These are phyloP conservation scores for Fusarium brevicatenulatum DNA, from an alignment of 2,329 filamentous ascomycete species.

Conservation along the genomic window DNA sequence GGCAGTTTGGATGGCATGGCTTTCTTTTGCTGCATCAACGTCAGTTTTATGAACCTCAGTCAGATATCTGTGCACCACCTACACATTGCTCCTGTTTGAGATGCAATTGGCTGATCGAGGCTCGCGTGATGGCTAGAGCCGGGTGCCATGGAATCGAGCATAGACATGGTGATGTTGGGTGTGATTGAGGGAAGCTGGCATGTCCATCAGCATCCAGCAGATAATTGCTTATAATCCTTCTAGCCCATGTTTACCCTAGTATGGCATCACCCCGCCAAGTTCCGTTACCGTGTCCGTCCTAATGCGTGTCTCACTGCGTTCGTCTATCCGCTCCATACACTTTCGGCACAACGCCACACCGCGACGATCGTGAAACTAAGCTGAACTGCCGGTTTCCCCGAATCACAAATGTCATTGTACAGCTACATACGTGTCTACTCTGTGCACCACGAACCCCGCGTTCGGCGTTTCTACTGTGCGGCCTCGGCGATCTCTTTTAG, in stretches of 20 bases:
- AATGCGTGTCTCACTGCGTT: constrained; percentile 12
- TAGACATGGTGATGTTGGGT: neutral
- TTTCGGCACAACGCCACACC: neutral
- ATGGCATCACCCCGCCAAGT: neutral
- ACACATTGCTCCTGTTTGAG: neutral
- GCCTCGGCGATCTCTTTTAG: constrained; percentile 15
- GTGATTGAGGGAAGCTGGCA: neutral
- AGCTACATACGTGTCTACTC: neutral
- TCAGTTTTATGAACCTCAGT: neutral
- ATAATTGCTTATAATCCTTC: neutral
- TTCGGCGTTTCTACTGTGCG: neutral
- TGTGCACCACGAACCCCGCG: neutral
- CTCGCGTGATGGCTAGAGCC: neutral
- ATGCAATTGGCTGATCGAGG: neutral
- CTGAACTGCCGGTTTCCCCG: neutral
- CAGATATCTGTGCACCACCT: neutral
- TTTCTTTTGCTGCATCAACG: rapidly evolving
- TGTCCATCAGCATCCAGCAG: neutral
- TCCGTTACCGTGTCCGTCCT: neutral
- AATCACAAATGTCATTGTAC: neutral
- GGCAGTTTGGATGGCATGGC: neutral
- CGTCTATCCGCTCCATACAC: neutral
- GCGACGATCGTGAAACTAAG: neutral
- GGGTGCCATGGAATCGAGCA: neutral
- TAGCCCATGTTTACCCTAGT: neutral